These are phyloP conservation scores for Asclepias syriaca DNA, from an alignment of 257 asterid genomes.

Conservation along the genomic window DNA sequence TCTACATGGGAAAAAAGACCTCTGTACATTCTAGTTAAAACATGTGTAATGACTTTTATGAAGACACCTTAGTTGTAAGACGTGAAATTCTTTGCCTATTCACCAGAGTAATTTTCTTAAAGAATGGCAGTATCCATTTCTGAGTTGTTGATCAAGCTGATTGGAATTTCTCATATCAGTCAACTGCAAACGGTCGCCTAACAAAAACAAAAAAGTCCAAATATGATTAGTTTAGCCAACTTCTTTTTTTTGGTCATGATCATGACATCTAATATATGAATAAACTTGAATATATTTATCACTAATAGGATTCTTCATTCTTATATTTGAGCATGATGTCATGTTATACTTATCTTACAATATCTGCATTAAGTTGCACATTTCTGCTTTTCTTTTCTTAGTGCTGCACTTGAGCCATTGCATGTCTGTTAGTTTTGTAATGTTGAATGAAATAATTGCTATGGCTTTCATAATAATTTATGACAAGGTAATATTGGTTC, in stretches of 20 bases:
- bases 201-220: background rate
- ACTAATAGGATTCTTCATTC: background rate
- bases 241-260: background rate
- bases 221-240: background rate
- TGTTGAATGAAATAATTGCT: background rate
- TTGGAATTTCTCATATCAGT: background rate
- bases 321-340: background rate
- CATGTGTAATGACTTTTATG: background rate
- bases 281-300: background rate
- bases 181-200: background rate
- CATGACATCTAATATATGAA: background rate
- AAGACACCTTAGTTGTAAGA: background rate
- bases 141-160: background rate
- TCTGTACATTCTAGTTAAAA: background rate
- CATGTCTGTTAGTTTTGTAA: background rate
- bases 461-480: background rate
- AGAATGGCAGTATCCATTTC: background rate
- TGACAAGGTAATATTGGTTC: background rate
- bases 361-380: too few species aligned
- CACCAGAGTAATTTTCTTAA: background rate
- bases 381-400: background rate
- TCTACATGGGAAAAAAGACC: background rate
- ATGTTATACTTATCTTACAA: background rate
- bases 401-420: background rate
- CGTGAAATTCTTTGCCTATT: background rate